Evolutionary conservation across 2,329 filamentous ascomycete species (phyloP).

Genomic region (Exophiala sp.): DNA sequence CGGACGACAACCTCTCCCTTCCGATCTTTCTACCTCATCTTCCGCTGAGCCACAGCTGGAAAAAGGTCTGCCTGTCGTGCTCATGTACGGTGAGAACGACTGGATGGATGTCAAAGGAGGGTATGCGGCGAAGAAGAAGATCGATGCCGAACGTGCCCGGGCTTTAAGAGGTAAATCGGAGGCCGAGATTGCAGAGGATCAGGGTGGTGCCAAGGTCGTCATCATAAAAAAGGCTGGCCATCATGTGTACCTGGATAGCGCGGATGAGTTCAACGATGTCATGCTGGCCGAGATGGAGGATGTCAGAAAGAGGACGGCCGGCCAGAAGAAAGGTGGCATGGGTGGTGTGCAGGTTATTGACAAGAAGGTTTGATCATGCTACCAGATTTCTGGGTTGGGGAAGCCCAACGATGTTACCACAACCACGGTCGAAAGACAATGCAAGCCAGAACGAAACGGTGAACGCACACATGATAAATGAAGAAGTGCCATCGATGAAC

Average conservation of each 20-base stretch:
- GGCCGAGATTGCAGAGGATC: conserved; percentile 68
- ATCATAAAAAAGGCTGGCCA: conserved; percentile 70
- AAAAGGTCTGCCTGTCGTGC: conserved; percentile 74
- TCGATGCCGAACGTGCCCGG: conserved; percentile 64
- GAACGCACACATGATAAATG: too few relatives aligned
- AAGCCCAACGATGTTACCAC: too few relatives aligned
- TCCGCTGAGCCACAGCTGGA: conserved; percentile 38
- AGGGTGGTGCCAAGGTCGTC: conserved; percentile 77
- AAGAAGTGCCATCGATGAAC: too few relatives aligned
- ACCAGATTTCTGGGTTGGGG: too few relatives aligned
- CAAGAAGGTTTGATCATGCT: neutral
- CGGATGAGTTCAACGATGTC: conserved; percentile 66
- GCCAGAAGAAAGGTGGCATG: conserved; percentile 1
- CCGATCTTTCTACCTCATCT: conserved; percentile 13
- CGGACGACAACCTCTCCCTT: conserved; percentile 63
- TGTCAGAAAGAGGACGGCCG: conserved; percentile 44
- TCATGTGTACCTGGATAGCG: conserved; percentile 68
- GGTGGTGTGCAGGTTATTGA: conserved; percentile 6
- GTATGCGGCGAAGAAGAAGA: conserved; percentile 71
- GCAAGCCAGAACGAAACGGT: too few relatives aligned
- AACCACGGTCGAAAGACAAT: too few relatives aligned
- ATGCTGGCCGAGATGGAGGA: conserved; percentile 66
- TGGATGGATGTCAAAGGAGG: conserved; percentile 98
- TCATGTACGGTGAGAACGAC: conserved; percentile 97
- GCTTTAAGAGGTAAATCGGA: conserved; percentile 59